Conservation (phyloP, 495 filamentous ascomycete species). For the Daldinia grandis region DNA sequence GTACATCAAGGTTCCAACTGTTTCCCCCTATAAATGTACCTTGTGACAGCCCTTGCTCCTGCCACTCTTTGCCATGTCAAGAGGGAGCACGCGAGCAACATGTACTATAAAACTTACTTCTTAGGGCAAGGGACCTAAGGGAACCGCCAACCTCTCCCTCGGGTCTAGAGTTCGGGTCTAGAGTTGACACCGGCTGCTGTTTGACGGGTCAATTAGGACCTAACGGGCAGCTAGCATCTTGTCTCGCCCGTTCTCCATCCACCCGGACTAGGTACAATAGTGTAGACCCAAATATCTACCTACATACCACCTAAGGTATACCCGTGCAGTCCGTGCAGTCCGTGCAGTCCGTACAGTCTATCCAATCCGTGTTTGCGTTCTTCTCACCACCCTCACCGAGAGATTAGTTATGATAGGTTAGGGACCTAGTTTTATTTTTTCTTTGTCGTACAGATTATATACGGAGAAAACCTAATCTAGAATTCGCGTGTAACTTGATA, state of each 20-base stretch:
- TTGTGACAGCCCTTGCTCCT: neutral
- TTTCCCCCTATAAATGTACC: neutral
- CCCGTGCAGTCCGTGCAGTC: neutral
- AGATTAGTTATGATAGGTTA: neutral
- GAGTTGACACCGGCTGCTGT: neutral
- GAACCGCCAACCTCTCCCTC: neutral
- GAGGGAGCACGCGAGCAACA: conserved; percentile 5
- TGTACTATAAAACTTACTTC: neutral
- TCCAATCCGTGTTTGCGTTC: neutral
- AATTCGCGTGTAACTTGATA: neutral
- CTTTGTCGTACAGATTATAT: no score
- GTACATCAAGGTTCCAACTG: no score
- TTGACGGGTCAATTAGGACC: neutral
- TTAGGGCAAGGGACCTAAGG: conserved; percentile 3
- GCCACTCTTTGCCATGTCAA: neutral
- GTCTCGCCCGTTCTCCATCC: neutral
- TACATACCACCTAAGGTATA: neutral
- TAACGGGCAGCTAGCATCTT: neutral
- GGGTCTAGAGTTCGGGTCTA: conserved; percentile 2
- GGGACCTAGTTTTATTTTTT: neutral
- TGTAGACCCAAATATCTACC: neutral
- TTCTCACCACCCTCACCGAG: neutral
- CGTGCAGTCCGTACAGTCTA: neutral
- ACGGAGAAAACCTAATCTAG: neutral
- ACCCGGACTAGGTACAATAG: neutral